These are phyloP conservation scores for Aegilops tauschii DNA, from an alignment of 176 grass and related monocot species.

Conservation along the genomic window DNA sequence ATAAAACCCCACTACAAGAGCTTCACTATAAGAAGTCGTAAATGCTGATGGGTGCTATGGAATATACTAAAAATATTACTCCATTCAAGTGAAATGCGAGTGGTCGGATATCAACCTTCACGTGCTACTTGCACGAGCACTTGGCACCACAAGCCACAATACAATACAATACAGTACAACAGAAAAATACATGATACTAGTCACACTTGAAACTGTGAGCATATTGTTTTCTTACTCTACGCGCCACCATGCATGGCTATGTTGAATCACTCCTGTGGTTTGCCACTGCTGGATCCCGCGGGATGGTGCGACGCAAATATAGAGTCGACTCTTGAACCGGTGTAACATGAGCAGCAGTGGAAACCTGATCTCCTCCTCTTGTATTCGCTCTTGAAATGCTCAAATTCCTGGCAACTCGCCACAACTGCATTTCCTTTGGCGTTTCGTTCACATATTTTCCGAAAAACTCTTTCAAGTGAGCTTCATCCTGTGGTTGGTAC, in stretches of 20 bases:
- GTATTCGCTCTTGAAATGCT: background rate
- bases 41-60: too few species aligned
- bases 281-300: background rate
- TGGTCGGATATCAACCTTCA: too few species aligned
- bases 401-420: background rate
- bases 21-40: too few species aligned
- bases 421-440: background rate
- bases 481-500: background rate
- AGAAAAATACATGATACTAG: too few species aligned
- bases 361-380: background rate
- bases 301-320: background rate
- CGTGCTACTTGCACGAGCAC: too few species aligned
- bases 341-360: background rate
- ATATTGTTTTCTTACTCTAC: background rate
- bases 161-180: too few species aligned
- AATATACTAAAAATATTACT: too few species aligned
- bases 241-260: background rate
- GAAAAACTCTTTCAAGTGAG: background rate
- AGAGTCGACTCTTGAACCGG: background rate
- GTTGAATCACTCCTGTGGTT: background rate
- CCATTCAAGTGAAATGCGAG: too few species aligned
- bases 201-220: too few species aligned
- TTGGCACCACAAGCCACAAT: too few species aligned
- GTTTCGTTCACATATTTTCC: background rate
- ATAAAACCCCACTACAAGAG: too few species aligned